phyloP scores from a whole-genome alignment of 805 yeast genomes.

The Barnettozyma californica region DNA sequence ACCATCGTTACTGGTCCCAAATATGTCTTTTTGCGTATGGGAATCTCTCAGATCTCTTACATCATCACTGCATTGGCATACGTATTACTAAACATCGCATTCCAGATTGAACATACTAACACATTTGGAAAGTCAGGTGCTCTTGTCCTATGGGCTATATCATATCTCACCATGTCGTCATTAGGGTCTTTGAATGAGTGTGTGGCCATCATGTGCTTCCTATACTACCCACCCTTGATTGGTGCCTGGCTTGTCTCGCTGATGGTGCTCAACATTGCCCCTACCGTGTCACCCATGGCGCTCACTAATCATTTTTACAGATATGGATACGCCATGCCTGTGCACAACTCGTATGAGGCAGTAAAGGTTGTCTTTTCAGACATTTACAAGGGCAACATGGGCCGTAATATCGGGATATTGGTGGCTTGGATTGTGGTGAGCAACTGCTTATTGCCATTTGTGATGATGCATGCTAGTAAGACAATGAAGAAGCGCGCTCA shows the following conservation, averaged over 20 bases:
- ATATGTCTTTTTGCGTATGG: conserved; percentile 36
- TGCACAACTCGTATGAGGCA: conserved; percentile 57
- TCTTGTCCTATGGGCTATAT: conserved; percentile 63
- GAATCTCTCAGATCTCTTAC: conserved; percentile 45
- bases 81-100: conserved; percentile 57
- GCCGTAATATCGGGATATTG: conserved; percentile 54
- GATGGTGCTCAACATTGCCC: conserved; percentile 59
- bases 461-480: conserved; percentile 26
- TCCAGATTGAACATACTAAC: conserved; percentile 49
- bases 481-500: not conserved
- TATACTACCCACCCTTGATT: conserved; percentile 52
- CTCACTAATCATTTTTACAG: conserved; percentile 49
- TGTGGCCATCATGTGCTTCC: conserved; percentile 43
- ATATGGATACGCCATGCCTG: conserved; percentile 64
- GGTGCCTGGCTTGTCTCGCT: conserved; percentile 71
- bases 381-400: conserved; percentile 50
- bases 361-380: conserved; percentile 54
- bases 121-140: conserved; percentile 67
- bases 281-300: conserved; percentile 59
- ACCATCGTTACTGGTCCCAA: conserved; percentile 35
- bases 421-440: conserved; percentile 54
- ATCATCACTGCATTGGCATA: conserved; percentile 53
- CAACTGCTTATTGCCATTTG: conserved; percentile 38
- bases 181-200: conserved; percentile 71
- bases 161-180: conserved; percentile 62